Evolutionary conservation across 2,329 filamentous ascomycete genomes (phyloP).

Genomic region (Blastomyces parvus): DNA sequence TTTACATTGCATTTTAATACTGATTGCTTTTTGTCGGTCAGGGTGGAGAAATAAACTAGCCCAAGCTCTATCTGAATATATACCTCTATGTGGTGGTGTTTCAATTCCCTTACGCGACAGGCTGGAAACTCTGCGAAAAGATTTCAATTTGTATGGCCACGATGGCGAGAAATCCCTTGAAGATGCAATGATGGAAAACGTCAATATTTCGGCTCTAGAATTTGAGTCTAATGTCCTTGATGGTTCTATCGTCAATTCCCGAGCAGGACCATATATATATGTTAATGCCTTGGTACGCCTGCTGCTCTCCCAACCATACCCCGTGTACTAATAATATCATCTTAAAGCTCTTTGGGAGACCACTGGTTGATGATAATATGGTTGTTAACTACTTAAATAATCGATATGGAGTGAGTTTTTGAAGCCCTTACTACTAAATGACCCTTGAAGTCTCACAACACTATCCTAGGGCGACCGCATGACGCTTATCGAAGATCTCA

Average conservation of each 20-base stretch:
- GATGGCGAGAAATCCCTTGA: conserved; percentile 35
- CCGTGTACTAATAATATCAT: background rate
- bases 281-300: conserved; percentile 63
- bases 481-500: conserved; percentile 67
- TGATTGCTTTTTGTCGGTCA: conserved; percentile 13
- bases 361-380: conserved; percentile 69
- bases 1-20: background rate
- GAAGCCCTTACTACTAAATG: background rate
- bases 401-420: conserved; percentile 60
- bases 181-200: conserved; percentile 33
- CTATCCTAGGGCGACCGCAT: conserved; percentile 59
- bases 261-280: conserved; percentile 76
- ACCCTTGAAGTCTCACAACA: conserved; percentile 10
- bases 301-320: conserved; percentile 8
- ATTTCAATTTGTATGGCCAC: conserved; percentile 35
- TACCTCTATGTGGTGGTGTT: conserved; percentile 32
- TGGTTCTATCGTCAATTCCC: conserved; percentile 61
- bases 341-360: conserved; percentile 63
- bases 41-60: conserved; percentile 31
- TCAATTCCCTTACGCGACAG: conserved; percentile 32
- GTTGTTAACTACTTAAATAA: conserved; percentile 75
- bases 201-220: conserved; percentile 42
- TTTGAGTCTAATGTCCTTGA: conserved; percentile 51
- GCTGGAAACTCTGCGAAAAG: conserved; percentile 34
- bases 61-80: conserved; percentile 31